These are phyloP conservation scores for Globisporangium nodosum DNA, from an alignment of 352 stramenopile genomes.

Conservation along the genomic window DNA sequence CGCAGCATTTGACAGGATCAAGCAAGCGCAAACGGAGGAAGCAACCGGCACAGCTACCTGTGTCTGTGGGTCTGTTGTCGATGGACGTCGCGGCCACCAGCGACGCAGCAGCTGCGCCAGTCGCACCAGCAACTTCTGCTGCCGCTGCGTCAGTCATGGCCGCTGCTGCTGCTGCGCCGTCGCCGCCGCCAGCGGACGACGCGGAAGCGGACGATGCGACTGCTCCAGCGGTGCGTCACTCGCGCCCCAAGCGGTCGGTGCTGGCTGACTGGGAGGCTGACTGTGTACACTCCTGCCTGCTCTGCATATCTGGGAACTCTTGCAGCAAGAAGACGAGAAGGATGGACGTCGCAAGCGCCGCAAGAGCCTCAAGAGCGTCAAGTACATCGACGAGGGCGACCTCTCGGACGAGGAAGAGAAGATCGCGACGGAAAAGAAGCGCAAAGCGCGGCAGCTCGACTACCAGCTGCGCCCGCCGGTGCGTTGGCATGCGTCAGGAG, in stretches of 20 bases:
- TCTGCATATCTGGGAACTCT: neutral
- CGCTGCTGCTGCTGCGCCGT: neutral
- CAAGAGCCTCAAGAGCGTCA: conserved; percentile 47
- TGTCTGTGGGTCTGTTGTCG: neutral
- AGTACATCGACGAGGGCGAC: conserved; percentile 71
- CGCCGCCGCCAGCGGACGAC: neutral
- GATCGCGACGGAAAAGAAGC: conserved; percentile 50
- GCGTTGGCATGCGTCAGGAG: neutral
- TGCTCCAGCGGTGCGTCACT: no score
- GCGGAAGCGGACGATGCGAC: neutral
- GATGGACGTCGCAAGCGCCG: conserved; percentile 34
- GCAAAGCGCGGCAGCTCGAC: conserved; percentile 68
- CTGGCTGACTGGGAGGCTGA: no score
- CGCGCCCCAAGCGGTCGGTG: no score
- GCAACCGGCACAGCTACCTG: no score
- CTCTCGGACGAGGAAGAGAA: conserved; percentile 63
- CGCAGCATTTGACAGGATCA: neutral
- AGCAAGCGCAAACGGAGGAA: neutral
- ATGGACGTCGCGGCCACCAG: neutral
- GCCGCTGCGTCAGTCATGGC: no score
- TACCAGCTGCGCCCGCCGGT: conserved; percentile 49
- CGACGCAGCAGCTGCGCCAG: neutral
- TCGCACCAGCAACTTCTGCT: neutral
- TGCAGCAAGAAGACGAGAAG: neutral
- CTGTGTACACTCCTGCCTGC: no score